phyloP scores from a whole-genome alignment of 257 asterid species.

The Echites panduratus region DNA sequence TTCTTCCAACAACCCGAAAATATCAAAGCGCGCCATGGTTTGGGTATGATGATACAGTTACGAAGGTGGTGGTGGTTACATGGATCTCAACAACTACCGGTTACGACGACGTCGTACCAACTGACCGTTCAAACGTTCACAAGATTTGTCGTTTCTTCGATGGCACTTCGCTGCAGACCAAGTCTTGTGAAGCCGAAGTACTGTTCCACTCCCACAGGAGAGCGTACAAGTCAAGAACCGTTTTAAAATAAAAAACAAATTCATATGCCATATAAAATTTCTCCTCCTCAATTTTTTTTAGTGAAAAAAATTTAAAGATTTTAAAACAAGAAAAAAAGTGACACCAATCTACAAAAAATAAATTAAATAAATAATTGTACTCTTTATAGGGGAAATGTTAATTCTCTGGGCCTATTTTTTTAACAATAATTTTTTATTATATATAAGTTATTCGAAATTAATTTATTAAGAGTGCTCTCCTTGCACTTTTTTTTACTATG shows the following conservation, averaged over 20 bases:
- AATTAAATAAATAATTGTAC: too few species aligned
- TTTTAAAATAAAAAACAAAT: neutral
- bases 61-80: neutral
- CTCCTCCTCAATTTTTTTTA: too few species aligned
- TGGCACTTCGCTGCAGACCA: neutral
- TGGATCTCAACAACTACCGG: neutral
- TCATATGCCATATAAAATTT: too few species aligned
- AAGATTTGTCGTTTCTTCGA: neutral
- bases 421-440: too few species aligned
- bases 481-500: too few species aligned
- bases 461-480: too few species aligned
- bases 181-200: neutral
- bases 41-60: neutral
- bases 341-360: too few species aligned
- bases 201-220: neutral
- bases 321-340: too few species aligned
- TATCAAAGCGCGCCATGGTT: neutral
- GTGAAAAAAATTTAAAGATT: too few species aligned
- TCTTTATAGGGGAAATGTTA: too few species aligned
- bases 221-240: neutral
- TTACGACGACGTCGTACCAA: slow-evolving; percentile 1
- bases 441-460: too few species aligned
- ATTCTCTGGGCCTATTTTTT: too few species aligned
- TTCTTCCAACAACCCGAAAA: neutral
- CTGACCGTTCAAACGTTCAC: neutral